These are phyloP conservation scores for Phyllosticta citrichinensis DNA, from an alignment of 2,329 filamentous ascomycete species.

Conservation along the genomic window DNA sequence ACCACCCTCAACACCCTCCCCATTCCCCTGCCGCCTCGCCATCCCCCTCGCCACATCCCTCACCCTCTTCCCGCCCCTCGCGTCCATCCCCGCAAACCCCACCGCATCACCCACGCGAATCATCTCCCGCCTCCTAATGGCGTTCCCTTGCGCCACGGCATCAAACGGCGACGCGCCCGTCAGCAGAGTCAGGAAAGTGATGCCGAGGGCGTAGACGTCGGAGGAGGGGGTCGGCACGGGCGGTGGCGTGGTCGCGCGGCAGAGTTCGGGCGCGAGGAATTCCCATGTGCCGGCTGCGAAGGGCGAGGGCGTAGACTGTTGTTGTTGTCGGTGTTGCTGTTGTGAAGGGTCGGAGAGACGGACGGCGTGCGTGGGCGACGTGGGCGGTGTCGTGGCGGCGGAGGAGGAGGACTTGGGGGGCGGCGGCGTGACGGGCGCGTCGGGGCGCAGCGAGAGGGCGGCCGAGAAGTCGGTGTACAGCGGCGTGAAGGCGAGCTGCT, in stretches of 20 bases:
- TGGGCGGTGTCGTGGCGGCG: constrained; percentile 20
- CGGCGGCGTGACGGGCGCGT: neutral
- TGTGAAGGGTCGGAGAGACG: neutral
- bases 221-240: constrained; percentile 23
- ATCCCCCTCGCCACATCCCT: neutral
- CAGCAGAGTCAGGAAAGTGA: constrained; percentile 35
- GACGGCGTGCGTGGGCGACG: constrained; percentile 12
- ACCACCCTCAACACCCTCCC: too few species aligned
- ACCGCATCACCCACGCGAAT: constrained; percentile 34
- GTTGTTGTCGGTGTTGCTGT: constrained; percentile 9
- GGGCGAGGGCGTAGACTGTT: constrained; percentile 12
- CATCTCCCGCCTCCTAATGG: constrained; percentile 34
- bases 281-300: constrained; percentile 38
- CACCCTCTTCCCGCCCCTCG: neutral
- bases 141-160: constrained; percentile 26
- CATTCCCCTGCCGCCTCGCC: too few species aligned
- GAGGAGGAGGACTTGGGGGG: too few species aligned
- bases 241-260: constrained; percentile 16
- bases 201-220: constrained; percentile 37
- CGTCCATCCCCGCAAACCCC: constrained; percentile 19
- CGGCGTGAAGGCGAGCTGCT: neutral
- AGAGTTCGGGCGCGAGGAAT: constrained; percentile 31
- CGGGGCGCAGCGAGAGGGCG: neutral
- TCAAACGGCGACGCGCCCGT: constrained; percentile 33
- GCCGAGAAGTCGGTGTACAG: constrained; percentile 32